Evolutionary conservation across 2,329 filamentous ascomycete genomes (phyloP).

Genomic region (Aspergillus chevalieri): DNA sequence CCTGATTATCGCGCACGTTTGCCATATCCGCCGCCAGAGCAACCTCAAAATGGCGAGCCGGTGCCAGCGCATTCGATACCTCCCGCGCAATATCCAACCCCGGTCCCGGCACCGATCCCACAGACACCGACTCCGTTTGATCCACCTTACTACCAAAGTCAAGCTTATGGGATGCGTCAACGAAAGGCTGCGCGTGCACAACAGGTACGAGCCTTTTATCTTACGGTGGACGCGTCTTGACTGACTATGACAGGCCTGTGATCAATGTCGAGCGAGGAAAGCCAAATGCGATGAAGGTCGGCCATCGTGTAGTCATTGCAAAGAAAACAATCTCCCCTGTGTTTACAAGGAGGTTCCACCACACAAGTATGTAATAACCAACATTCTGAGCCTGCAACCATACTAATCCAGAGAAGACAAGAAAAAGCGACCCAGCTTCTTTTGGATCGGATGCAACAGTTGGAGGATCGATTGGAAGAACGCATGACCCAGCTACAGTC

Average conservation of each 20-base stretch:
- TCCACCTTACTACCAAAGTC: conserved; percentile 28
- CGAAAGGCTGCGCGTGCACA: conserved; percentile 36
- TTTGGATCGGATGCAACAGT: conserved; percentile 27
- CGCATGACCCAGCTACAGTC: conserved; percentile 14
- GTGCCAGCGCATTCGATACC: conserved; percentile 26
- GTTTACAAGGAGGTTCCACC: conserved; percentile 86
- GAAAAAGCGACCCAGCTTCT: conserved; percentile 36
- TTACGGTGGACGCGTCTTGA: neutral
- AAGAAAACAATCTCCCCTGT: conserved; percentile 76
- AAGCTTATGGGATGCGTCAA: conserved; percentile 27
- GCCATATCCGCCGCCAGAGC: conserved; percentile 25
- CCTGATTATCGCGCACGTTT: conserved; percentile 30
- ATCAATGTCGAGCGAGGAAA: conserved; percentile 79
- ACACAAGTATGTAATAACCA: conserved; percentile 63
- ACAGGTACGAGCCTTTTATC: conserved; percentile 25
- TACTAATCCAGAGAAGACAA: conserved; percentile 22
- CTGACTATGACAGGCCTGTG: conserved; percentile 62
- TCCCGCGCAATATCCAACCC: conserved; percentile 22
- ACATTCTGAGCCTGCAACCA: neutral
- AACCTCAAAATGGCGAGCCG: conserved; percentile 24
- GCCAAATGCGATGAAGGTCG: conserved; percentile 86
- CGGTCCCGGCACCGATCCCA: conserved; percentile 17
- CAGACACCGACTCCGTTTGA: conserved; percentile 23
- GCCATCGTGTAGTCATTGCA: conserved; percentile 76
- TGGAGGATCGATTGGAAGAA: conserved; percentile 26